Conservation (phyloP, 208 protist genomes). For the Trypanosoma mega region DNA sequence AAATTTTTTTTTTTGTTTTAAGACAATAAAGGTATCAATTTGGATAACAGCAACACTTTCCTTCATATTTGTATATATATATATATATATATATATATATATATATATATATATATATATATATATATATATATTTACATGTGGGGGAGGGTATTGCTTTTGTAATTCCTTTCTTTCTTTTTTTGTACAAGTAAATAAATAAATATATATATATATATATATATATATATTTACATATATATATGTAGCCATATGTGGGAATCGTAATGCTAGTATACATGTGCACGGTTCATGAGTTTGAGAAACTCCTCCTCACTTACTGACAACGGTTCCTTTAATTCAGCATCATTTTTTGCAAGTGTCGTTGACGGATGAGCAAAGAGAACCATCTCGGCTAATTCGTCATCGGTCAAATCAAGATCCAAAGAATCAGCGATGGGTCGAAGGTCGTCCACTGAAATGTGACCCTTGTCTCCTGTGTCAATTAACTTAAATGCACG, state of each 20-base stretch:
- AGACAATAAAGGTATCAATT: no score
- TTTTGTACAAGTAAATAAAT: neutral
- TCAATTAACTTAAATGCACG: constrained; percentile 94
- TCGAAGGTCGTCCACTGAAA: constrained; percentile 95
- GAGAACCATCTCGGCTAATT: constrained; percentile 96
- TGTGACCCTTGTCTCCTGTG: constrained; percentile 90
- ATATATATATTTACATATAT: no score
- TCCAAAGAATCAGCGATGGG: constrained; percentile 87
- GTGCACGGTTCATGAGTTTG: constrained; percentile 96
- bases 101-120: no score
- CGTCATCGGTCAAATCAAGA: constrained; percentile 95
- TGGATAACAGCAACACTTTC: no score
- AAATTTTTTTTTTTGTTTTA: neutral
- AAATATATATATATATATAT: no score
- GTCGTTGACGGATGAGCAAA: constrained; percentile 83
- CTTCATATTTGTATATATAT: no score
- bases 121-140: no score
- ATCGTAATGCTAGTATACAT: constrained; percentile 69
- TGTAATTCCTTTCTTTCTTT: neutral
- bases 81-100: no score
- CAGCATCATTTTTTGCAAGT: constrained; percentile 47
- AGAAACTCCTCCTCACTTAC: constrained; percentile 95
- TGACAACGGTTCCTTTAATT: constrained; percentile 54
- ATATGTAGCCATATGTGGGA: no score
- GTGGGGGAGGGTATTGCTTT: no score